phyloP scores from a whole-genome alignment of 306 rosid genomes.

The Abrus precatorius region DNA sequence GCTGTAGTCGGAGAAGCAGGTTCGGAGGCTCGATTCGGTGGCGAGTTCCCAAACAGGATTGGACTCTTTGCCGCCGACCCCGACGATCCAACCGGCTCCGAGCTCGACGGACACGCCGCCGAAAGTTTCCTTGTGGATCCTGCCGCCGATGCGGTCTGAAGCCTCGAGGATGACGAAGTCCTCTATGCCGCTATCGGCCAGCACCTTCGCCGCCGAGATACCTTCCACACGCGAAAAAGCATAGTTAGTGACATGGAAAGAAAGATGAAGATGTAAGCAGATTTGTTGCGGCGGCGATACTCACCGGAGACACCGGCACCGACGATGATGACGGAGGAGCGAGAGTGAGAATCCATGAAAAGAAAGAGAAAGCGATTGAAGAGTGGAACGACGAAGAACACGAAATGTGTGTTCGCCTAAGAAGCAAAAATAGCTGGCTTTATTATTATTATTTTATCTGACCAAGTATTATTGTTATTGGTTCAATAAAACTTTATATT shows the following conservation, averaged over 20 bases:
- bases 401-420: background rate
- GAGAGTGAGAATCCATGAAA: conserved; percentile 75
- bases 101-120: conserved; percentile 92
- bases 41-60: conserved; percentile 98
- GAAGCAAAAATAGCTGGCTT: background rate
- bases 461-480: too few relatives aligned
- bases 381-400: background rate
- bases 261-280: background rate
- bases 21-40: conserved; percentile 66
- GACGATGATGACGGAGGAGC: conserved; percentile 83
- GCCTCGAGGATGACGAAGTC: conserved; percentile 89
- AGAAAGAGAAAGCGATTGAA: background rate
- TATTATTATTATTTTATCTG: too few relatives aligned
- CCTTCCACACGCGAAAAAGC: conserved; percentile 53
- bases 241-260: background rate
- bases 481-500: too few relatives aligned
- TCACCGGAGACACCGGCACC: conserved; percentile 97
- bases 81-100: conserved; percentile 99
- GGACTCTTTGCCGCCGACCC: conserved; percentile 81
- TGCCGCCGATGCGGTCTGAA: conserved; percentile 92
- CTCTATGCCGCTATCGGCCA: conserved; percentile 76
- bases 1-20: conserved; percentile 92
- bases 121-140: conserved; percentile 81
- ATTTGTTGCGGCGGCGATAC: background rate
- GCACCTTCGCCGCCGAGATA: conserved; percentile 81